Percentiles rank a stretch among this genome's conserved stretches.
Conservation (phyloP, 305 asterid genomes). For the Solanum hybrid region DNA sequence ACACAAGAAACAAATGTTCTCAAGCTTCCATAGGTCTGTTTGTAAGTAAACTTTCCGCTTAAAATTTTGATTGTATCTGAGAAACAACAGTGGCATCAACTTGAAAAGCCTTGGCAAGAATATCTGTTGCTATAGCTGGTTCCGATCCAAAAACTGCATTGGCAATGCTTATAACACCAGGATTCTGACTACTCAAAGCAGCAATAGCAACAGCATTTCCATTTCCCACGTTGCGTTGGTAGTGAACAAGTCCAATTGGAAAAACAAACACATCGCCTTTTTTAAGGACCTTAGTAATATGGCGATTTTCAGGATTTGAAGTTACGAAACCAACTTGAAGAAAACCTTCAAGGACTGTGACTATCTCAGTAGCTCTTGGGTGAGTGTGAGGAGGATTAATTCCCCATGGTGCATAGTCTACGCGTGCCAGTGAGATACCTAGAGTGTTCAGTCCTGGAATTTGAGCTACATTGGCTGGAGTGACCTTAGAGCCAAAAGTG, state of each 20-base stretch:
- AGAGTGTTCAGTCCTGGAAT: background rate
- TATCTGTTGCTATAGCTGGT: background rate
- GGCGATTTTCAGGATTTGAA: background rate
- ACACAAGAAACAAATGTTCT: background rate
- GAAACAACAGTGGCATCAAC: background rate
- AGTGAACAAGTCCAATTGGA: conserved; percentile 6
- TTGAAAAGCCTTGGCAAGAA: conserved; percentile 5
- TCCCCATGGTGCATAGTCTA: background rate
- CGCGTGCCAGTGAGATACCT: background rate
- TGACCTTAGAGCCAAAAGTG: background rate
- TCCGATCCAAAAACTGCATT: conserved; percentile 2
- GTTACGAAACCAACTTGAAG: conserved; percentile 3
- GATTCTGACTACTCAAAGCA: conserved; percentile 4
- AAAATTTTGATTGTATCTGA: background rate
- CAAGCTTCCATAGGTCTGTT: background rate
- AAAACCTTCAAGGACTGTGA: background rate
- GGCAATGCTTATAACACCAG: background rate
- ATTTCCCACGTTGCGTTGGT: conserved; percentile 5
- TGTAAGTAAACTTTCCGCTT: background rate
- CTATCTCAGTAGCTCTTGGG: background rate
- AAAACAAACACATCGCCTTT: background rate
- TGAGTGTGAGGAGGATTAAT: background rate
- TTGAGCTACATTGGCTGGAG: background rate
- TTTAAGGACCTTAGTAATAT: background rate
- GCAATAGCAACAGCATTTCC: conserved; percentile 3